phyloP scores from a whole-genome alignment of 371 early-diverging fungal genomes.

The Syncephalastrum sp. region DNA sequence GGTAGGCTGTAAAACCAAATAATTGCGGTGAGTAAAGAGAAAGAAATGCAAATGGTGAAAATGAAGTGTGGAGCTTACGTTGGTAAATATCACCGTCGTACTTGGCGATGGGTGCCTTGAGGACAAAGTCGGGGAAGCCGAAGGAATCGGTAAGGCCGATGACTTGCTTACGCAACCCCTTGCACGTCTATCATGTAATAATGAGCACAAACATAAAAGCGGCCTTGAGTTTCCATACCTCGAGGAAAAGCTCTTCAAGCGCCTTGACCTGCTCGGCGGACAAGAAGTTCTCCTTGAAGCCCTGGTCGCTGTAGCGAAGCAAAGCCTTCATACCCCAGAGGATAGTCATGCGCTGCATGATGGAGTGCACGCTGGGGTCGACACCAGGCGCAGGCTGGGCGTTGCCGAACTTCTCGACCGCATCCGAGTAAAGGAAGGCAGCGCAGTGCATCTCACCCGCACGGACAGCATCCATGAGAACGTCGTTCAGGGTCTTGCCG shows the following conservation, averaged over 20 bases:
- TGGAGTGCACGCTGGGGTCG: constrained; percentile 22
- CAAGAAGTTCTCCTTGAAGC: constrained; percentile 53
- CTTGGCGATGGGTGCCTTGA: constrained; percentile 67
- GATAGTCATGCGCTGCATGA: constrained; percentile 31
- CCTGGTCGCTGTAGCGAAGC: constrained; percentile 46
- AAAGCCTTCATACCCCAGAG: constrained; percentile 45
- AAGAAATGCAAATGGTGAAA: neutral
- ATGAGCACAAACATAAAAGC: neutral
- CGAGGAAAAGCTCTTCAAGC: constrained; percentile 44
- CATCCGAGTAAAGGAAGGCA: constrained; percentile 25
- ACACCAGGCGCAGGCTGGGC: constrained; percentile 22
- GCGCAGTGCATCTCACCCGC: constrained; percentile 42
- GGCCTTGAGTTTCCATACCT: constrained; percentile 17
- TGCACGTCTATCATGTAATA: constrained; percentile 29
- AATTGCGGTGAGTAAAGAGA: neutral
- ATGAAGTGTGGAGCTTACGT: constrained; percentile 18
- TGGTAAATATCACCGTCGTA: constrained; percentile 65
- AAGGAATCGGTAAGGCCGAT: constrained; percentile 65
- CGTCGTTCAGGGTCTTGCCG: constrained; percentile 20
- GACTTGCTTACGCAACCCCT: constrained; percentile 55
- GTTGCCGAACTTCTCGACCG: constrained; percentile 32
- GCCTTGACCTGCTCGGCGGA: constrained; percentile 44
- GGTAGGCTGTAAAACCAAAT: constrained; percentile 14
- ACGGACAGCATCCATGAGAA: constrained; percentile 38
- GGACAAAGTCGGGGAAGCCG: constrained; percentile 63